phyloP scores from a whole-genome alignment of 2,329 filamentous ascomycete genomes.

The Aspergillus nomiae region DNA sequence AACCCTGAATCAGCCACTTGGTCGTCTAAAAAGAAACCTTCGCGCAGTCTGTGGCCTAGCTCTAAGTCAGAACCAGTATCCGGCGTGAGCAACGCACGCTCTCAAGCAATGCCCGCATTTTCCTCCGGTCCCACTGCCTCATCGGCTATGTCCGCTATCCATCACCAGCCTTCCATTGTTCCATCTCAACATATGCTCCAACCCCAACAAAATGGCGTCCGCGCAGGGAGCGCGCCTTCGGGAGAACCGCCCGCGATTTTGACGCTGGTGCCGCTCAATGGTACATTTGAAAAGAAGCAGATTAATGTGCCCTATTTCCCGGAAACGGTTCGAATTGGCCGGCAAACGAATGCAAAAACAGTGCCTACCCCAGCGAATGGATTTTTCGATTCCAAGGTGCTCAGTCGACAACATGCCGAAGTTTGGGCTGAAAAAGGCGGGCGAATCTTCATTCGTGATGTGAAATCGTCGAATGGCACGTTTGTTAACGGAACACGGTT shows the following conservation, averaged over 20 bases:
- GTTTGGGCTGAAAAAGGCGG: conserved; percentile 84
- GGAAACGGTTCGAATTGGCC: conserved; percentile 91
- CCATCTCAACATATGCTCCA: conserved; percentile 71
- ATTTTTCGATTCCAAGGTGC: conserved; percentile 96
- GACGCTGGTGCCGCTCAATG: conserved; percentile 86
- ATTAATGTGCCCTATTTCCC: conserved; percentile 91
- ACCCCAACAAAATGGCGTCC: conserved; percentile 62
- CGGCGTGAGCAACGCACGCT: conserved; percentile 62
- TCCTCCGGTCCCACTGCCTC: conserved; percentile 61
- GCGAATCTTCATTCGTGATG: conserved; percentile 93
- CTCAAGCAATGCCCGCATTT: conserved; percentile 62
- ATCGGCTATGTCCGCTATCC: conserved; percentile 64
- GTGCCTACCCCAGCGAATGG: conserved; percentile 88
- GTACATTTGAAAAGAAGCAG: conserved; percentile 95
- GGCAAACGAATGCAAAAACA: conserved; percentile 96
- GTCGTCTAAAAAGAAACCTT: conserved; percentile 50
- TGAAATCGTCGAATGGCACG: conserved; percentile 98
- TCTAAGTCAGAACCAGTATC: conserved; percentile 67
- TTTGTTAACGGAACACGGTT: conserved; percentile 93
- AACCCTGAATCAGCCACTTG: conserved; percentile 42
- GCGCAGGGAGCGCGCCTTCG: conserved; percentile 46
- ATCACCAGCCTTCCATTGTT: conserved; percentile 60
- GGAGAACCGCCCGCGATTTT: conserved; percentile 73
- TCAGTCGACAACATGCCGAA: conserved; percentile 94
- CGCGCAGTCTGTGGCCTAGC: conserved; percentile 63